Percentiles rank a stretch among this genome's conserved stretches.
Conservation (phyloP, 2,329 filamentous ascomycete genomes). For the Colletotrichum somersetense region DNA sequence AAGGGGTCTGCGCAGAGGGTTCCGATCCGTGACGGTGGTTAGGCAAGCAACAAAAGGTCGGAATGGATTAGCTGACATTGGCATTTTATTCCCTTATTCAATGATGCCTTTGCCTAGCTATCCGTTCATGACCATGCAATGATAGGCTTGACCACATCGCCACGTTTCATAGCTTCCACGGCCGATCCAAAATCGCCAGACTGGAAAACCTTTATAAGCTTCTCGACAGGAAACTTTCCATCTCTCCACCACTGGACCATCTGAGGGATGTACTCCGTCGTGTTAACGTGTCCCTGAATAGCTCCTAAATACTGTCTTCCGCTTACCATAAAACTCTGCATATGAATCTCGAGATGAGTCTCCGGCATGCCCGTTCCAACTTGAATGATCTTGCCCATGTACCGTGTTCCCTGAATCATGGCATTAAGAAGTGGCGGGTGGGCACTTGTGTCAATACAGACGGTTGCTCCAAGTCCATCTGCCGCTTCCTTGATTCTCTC, state of each 20-base stretch:
- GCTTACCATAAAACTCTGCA: conserved; percentile 59
- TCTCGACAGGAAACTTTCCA: conserved; percentile 51
- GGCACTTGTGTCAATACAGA: conserved; percentile 65
- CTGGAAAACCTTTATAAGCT: conserved; percentile 50
- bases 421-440: conserved; percentile 55
- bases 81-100: not conserved
- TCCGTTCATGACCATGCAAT: conserved; percentile 37
- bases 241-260: conserved; percentile 51
- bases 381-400: conserved; percentile 62
- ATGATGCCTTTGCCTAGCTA: not conserved
- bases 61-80: not conserved
- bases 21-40: not conserved
- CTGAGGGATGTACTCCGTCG: conserved; percentile 54
- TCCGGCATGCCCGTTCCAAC: conserved; percentile 62
- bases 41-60: not conserved
- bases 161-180: conserved; percentile 50
- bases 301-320: conserved; percentile 63
- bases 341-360: conserved; percentile 56
- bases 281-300: conserved; percentile 46
- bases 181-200: conserved; percentile 48
- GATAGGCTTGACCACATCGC: conserved; percentile 37
- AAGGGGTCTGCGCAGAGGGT: not conserved
- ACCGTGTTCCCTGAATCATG: conserved; percentile 56
- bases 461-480: conserved; percentile 59
- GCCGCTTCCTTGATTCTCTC: conserved; percentile 53